Base-by-base conservation (phyloP, 2,329 filamentous ascomycete species). In the Pseudogymnoascus sp. region DNA sequence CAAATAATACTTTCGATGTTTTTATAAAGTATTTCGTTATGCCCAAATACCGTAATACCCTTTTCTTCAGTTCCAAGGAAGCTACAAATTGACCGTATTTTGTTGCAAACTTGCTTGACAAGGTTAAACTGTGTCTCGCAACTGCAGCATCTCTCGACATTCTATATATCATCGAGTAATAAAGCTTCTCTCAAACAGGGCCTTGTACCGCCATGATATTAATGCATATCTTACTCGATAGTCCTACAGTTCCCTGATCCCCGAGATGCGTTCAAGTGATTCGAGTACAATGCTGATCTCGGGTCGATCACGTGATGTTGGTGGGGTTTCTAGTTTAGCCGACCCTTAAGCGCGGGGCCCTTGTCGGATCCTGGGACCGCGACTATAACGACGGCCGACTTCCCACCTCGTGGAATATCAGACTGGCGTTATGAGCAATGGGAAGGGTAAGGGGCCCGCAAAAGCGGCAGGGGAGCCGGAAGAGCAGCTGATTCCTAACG, bases 401-500 rank as follows among this genome's bases (percentile, higher is more conserved):
- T 55, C 48, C 27, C 29, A 55, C 27, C 29, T 27, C n/a, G 12
- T 21, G 29, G n/a, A 17, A 55, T 33, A 9, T 55, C 48, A 15
- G n/a, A 33, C 29, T 33, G 48, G 33, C 48, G 29, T 33, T 55
- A 66, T 66, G 65, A 48, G 59, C 59, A 61, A 68, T 41, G 59
- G 61, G 27, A 69, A 71, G 58, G 68, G 66, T 36, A 69, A 71
- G 66, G 66, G 64, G 36, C 67, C 61, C 42, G 65, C 66, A 15
- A 48, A 38, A 6, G 8, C 42, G 35, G 36, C 63, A 27, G 59
- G 66, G 9, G 38, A 63, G 21, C 36, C 62, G 27, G 55, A 63
- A 17, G 48, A 55, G 5, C n/a, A 62, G 39, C 63, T 63, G 25
- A 17, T 39, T 59, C 35, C 63, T 12, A 35, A 63, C 29, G 42